Percentiles rank a stretch among this genome's conserved stretches.
phyloP scores from a whole-genome alignment of 1,284 basidiomycete species.

The Ustilago esculenta region DNA sequence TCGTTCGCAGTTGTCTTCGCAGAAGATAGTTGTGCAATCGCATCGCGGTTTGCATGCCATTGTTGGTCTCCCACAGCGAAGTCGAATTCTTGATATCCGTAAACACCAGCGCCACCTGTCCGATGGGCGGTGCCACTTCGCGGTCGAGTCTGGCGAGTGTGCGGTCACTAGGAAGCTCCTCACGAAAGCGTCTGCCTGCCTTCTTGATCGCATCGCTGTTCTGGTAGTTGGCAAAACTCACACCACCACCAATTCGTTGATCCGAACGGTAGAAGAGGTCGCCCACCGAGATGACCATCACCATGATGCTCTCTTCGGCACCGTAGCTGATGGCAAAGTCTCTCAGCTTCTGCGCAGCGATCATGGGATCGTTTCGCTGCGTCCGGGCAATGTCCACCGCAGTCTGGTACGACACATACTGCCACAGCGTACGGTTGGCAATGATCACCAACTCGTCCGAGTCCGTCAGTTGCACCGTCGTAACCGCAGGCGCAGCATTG shows the following conservation, averaged over 20 bases:
- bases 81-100: conserved; percentile 99
- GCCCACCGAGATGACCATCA: conserved; percentile 91
- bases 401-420: conserved; percentile 91
- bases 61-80: conserved; percentile 94
- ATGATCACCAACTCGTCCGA: conserved; percentile 97
- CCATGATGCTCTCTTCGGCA: conserved; percentile 92
- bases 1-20: conserved; percentile 84
- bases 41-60: conserved; percentile 95
- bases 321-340: conserved; percentile 98
- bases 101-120: conserved; percentile 92
- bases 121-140: conserved; percentile 87
- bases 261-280: conserved; percentile 76
- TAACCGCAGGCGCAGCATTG: conserved; percentile 86
- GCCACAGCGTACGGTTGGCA: conserved; percentile 92
- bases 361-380: conserved; percentile 86
- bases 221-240: conserved; percentile 32
- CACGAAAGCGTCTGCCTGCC: conserved; percentile 47
- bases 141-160: conserved; percentile 74
- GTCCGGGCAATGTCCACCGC: conserved; percentile 95
- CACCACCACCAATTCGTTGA: conserved; percentile 28
- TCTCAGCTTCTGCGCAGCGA: conserved; percentile 93
- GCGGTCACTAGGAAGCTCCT: conserved; percentile 61
- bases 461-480: conserved; percentile 77
- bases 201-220: conserved; percentile 55
- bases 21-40: conserved; percentile 88